Evolutionary conservation across 73 alveolate species (phyloP).

Genomic region (Breviolum minutum): DNA sequence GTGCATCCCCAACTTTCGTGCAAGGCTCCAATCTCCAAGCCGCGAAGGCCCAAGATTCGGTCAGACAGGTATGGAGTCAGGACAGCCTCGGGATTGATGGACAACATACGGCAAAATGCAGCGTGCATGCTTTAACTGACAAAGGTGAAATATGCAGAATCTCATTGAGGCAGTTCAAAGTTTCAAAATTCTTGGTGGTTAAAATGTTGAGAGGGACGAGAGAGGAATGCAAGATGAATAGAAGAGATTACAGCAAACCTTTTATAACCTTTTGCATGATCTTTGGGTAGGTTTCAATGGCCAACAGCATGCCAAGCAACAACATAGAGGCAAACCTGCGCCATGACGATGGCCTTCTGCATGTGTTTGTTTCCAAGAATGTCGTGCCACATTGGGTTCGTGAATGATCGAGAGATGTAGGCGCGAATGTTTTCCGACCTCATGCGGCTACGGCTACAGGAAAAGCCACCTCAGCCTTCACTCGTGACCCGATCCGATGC

Average conservation of each 20-base stretch:
- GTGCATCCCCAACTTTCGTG: neutral
- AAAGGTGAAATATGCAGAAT: neutral
- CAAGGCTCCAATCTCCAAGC: constrained; percentile 68
- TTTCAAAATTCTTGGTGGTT: too few relatives aligned
- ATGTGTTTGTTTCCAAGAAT: constrained; percentile 42
- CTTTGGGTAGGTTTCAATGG: neutral
- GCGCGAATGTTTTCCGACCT: constrained; percentile 85
- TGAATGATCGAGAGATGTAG: constrained; percentile 83
- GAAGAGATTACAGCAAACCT: too few relatives aligned
- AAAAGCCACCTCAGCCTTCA: neutral
- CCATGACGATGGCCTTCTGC: constrained; percentile 84
- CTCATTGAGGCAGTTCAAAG: too few relatives aligned
- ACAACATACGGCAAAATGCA: neutral
- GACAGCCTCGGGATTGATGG: constrained; percentile 15
- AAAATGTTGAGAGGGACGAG: too few relatives aligned
- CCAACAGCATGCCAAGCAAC: neutral
- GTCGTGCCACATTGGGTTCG: constrained; percentile 84
- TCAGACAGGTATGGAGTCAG: constrained; percentile 54
- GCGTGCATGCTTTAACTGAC: neutral
- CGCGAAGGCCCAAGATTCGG: constrained; percentile 77
- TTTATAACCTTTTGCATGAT: neutral
- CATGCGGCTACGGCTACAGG: neutral
- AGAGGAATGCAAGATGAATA: too few relatives aligned
- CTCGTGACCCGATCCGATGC: neutral
- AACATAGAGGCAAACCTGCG: constrained; percentile 75